Percentiles rank a stretch among this genome's conserved stretches.
Evolutionary conservation across 495 filamentous ascomycete genomes (phyloP).

Genomic region (Aspergillus indologenus): DNA sequence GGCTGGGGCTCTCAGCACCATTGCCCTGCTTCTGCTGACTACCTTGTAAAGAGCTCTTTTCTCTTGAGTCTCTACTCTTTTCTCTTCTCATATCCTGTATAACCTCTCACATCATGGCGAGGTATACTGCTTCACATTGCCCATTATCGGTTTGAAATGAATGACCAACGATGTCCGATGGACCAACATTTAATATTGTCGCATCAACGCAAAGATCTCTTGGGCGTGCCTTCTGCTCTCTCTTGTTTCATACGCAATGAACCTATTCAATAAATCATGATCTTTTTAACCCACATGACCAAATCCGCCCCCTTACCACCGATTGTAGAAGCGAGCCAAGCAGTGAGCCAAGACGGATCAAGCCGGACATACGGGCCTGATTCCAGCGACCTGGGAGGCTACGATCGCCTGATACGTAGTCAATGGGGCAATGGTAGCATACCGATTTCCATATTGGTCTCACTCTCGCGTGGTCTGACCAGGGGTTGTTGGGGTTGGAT

Average conservation of each 20-base stretch:
- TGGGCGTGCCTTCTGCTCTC: neutral
- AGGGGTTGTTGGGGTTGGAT: too few species aligned
- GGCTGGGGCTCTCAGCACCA: constrained; percentile 4
- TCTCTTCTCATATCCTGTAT: neutral
- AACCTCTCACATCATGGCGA: neutral
- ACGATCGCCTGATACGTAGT: neutral
- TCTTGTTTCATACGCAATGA: neutral
- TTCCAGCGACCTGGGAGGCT: neutral
- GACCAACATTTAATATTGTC: neutral
- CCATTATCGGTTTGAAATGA: neutral
- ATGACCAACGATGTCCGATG: neutral
- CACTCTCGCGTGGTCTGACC: neutral
- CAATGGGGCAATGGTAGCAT: neutral
- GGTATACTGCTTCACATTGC: neutral
- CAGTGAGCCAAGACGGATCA: neutral
- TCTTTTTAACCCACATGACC: too few species aligned
- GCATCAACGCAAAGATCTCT: neutral
- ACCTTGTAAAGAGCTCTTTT: constrained; percentile 12
- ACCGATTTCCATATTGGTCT: neutral
- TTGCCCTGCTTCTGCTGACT: constrained; percentile 13
- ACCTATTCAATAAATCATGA: neutral
- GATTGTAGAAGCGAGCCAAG: too few species aligned
- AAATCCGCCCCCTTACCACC: too few species aligned
- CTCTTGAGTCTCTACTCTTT: neutral
- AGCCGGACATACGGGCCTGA: neutral